phyloP scores from a whole-genome alignment of 2,329 filamentous ascomycete species.

The Trichothecium sympodiale region DNA sequence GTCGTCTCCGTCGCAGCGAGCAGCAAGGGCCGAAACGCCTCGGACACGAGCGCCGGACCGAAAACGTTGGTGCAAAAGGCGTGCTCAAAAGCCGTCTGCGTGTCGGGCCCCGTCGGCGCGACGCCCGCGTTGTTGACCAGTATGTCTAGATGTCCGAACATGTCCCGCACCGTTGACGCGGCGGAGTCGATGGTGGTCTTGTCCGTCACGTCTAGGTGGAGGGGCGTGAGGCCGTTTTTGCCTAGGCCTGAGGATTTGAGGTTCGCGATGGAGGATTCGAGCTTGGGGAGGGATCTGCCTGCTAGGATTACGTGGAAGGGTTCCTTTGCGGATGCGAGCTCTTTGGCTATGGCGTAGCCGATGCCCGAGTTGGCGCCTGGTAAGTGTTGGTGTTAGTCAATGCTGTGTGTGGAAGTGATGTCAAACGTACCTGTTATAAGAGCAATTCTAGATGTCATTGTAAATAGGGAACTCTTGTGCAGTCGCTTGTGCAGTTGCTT shows the following conservation, averaged over 20 bases:
- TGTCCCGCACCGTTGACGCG: conserved; percentile 36
- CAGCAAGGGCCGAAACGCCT: conserved; percentile 20
- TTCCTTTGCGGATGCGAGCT: conserved; percentile 21
- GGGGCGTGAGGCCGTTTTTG: conserved; percentile 2
- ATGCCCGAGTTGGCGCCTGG: conserved; percentile 34
- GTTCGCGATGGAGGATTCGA: no score
- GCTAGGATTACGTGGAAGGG: conserved; percentile 28
- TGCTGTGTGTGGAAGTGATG: neutral
- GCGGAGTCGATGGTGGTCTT: conserved; percentile 45
- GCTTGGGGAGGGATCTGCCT: conserved; percentile 11
- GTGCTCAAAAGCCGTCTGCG: conserved; percentile 38
- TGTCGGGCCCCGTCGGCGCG: conserved; percentile 19
- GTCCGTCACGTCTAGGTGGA: conserved; percentile 47
- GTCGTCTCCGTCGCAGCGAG: conserved; percentile 9
- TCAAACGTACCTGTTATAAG: no score
- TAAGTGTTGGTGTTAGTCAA: neutral
- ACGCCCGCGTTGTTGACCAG: conserved; percentile 51
- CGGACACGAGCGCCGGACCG: conserved; percentile 15
- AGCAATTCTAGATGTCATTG: no score
- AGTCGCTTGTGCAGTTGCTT: no score
- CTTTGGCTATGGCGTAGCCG: conserved; percentile 28
- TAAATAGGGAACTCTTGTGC: no score
- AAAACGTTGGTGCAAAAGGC: conserved; percentile 33
- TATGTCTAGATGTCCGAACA: conserved; percentile 41
- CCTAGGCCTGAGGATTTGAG: no score